phyloP scores from a whole-genome alignment of 2,329 filamentous ascomycete genomes.

The Diaporthe citriasiana region DNA sequence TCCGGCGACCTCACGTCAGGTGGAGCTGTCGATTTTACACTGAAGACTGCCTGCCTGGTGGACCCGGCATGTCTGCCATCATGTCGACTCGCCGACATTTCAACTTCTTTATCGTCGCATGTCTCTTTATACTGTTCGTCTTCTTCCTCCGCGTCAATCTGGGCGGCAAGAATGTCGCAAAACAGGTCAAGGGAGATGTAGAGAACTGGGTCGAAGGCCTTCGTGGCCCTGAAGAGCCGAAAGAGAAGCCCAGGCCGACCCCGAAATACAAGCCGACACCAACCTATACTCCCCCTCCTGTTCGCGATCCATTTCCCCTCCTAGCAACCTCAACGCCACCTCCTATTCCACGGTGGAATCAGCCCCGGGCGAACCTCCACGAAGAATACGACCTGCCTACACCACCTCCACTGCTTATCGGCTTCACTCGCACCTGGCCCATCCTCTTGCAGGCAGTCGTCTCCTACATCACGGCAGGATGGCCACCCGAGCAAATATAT shows the following conservation, averaged over 20 bases:
- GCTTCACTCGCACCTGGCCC: slow-evolving; percentile 70
- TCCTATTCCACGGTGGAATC: slow-evolving; percentile 61
- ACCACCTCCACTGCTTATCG: slow-evolving; percentile 67
- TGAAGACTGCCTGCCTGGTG: no score
- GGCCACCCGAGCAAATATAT: slow-evolving; percentile 69
- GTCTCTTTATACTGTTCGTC: slow-evolving; percentile 23
- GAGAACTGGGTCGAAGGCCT: slow-evolving; percentile 12
- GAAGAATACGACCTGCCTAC: slow-evolving; percentile 55
- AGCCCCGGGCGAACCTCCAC: slow-evolving; percentile 55
- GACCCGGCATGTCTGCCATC: slow-evolving; percentile 14
- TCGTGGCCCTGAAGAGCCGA: background rate
- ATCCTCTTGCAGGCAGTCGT: slow-evolving; percentile 69
- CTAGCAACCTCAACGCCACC: slow-evolving; percentile 54
- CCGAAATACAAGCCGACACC: slow-evolving; percentile 47
- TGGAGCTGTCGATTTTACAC: background rate
- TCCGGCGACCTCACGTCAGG: no score
- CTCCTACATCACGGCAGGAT: slow-evolving; percentile 71
- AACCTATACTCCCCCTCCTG: slow-evolving; percentile 49
- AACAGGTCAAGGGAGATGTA: slow-evolving; percentile 29
- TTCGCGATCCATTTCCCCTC: slow-evolving; percentile 59
- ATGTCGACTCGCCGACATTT: slow-evolving; percentile 29
- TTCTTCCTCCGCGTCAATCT: slow-evolving; percentile 36
- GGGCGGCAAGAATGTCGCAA: background rate
- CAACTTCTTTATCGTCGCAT: slow-evolving; percentile 19
- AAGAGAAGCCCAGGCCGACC: background rate